Percentiles rank a stretch among this genome's conserved stretches.
Evolutionary conservation across 176 grass and related monocot species (phyloP).

Genomic region (Juncus inflexus): DNA sequence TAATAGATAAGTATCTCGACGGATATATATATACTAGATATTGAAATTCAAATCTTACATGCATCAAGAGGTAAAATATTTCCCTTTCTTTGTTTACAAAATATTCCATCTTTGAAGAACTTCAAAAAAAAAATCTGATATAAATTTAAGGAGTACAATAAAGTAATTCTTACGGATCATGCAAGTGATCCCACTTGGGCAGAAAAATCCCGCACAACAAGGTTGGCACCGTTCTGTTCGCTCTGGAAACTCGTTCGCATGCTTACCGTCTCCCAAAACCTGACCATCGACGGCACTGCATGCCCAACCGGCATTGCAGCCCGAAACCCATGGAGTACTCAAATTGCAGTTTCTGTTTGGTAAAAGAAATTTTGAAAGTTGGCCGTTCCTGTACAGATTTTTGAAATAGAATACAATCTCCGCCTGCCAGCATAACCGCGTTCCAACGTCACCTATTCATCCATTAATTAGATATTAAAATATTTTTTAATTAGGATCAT

Average conservation of each 20-base stretch:
- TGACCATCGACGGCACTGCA: conserved; percentile 23
- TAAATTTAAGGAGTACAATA: neutral
- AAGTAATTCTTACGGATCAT: conserved; percentile 66
- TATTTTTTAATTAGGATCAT: too few species aligned
- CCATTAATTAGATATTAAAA: neutral
- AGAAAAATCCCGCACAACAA: conserved; percentile 90
- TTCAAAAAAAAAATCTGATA: too few species aligned
- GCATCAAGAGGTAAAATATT: neutral
- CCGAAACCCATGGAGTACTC: conserved; percentile 43
- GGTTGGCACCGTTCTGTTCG: conserved; percentile 38
- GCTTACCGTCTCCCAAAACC: neutral
- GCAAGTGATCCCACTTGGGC: conserved; percentile 77
- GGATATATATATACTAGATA: too few species aligned
- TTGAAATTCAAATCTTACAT: too few species aligned
- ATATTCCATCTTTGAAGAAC: neutral
- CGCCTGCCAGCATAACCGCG: conserved; percentile 43
- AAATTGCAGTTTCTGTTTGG: conserved; percentile 81
- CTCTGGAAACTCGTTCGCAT: conserved; percentile 13
- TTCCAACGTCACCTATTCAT: conserved; percentile 15
- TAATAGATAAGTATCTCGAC: too few species aligned
- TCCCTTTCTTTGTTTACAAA: neutral
- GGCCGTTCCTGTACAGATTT: conserved; percentile 30
- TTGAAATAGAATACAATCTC: conserved; percentile 74
- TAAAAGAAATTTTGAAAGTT: conserved; percentile 37
- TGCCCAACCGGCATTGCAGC: conserved; percentile 71